A percentile compares a stretch with the other conserved stretches of the same genome.
Conservation (phyloP, 331 rosid species). For the Rhamnella rubrinervis region DNA sequence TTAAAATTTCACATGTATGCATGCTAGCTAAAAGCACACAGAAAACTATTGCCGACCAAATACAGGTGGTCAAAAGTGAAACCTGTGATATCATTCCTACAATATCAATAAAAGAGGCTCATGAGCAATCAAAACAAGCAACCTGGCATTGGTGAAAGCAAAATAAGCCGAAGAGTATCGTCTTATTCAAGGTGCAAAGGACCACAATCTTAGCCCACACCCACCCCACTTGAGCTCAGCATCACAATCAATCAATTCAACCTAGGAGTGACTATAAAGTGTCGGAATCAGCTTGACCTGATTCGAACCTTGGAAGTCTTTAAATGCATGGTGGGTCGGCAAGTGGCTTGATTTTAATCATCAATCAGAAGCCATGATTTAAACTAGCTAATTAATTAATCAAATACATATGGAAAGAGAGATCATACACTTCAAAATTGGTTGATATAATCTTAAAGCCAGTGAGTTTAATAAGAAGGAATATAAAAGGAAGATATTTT, state of each 20-base stretch:
- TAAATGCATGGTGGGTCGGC: neutral
- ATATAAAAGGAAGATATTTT: too few relatives aligned
- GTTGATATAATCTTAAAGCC: too few relatives aligned
- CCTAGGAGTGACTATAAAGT: neutral
- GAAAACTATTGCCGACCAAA: too few relatives aligned
- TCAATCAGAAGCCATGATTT: neutral
- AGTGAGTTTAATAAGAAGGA: too few relatives aligned
- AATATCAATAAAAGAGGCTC: neutral
- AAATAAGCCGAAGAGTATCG: neutral
- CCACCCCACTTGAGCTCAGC: slow-evolving; percentile 7
- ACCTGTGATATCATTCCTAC: too few relatives aligned
- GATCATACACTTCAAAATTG: too few relatives aligned
- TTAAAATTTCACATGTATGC: too few relatives aligned
- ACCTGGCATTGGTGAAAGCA: neutral
- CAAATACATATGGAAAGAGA: too few relatives aligned
- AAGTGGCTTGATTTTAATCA: slow-evolving; percentile 18
- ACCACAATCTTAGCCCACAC: slow-evolving; percentile 19
- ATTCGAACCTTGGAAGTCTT: neutral
- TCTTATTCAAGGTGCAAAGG: slow-evolving; percentile 8
- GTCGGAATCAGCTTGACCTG: neutral
- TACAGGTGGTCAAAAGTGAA: too few relatives aligned
- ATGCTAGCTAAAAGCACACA: too few relatives aligned
- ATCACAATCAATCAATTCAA: neutral
- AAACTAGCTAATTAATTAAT: too few relatives aligned
- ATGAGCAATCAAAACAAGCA: neutral